Base-by-base conservation (phyloP, 2,329 filamentous ascomycete species). In the Scedosporium apiospermum region DNA sequence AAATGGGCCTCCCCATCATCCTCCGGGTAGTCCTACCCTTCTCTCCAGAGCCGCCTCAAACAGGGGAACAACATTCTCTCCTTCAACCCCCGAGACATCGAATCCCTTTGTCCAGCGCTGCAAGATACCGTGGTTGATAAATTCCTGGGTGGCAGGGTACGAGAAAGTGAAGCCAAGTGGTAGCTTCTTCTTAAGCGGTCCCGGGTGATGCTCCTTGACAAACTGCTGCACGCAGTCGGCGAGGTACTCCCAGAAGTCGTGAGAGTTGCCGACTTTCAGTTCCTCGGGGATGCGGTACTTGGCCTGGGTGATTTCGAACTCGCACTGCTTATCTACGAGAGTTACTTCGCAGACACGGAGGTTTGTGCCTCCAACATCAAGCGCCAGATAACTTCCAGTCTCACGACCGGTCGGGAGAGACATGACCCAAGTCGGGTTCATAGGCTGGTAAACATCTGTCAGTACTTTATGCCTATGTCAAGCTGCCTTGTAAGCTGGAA, bases 31-130 rank as follows among this genome's bases (percentile, higher is more conserved):
- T 16, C 71, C 65, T 71, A 77, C 76, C 61, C 75, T 72, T 73
- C 86, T 87, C 64, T 82, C 80, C 64, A 97, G 78, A 23, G 91
- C 90, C 61, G 82, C 84, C 76, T 96, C 90, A 63, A 98, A 88
- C 77, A 93, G 89, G 59, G 91, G 90, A 9, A 96, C 92, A 30
- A 96, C 89, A 70, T 98, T 93, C 58, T 93, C 70, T 61, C 93
- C 93, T 78, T 97, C 93, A 55, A 97, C 91, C 46, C 91, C 93
- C 27, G 87, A 83, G 74, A 98, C 96, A 72, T 97, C 93, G 71
- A 97, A 97, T 2, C 93, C 93, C 80, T 98, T 98, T 68, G 93
- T 97, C 93, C 93, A 98, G 69, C 92, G 87, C 76, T 97, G 93
- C 63, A 97, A 82, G 46, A 96, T 83, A 68, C 93, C 93, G 74